Evolutionary conservation across 805 yeast genomes (phyloP), one percentile per base, ranked within the genome.

Genomic region (Kazachstania bromeliacearum): DNA sequence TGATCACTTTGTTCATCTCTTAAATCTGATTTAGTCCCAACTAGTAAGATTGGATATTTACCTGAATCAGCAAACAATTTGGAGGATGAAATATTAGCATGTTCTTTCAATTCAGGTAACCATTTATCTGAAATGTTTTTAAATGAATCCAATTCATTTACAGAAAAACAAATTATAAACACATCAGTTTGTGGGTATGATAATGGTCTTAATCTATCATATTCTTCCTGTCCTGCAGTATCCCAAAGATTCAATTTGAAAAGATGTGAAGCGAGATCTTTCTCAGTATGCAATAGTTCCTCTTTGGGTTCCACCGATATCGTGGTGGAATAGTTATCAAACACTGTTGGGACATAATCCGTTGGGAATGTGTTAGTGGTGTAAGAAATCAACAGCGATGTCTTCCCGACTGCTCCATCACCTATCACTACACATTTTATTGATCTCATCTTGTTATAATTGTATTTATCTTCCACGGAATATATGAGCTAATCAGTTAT

Each of bases 321-420:
- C 29, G 80, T 79, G 13, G 94, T 89, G 2, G 94, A 75, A 58
- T 87, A 87, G 60, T 87, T 85, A 57, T 87, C 96, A 52, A 87
- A 87, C 4, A 87, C 95, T 0, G 96, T 87, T 34, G 96, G 96
- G 40, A 87, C 81, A 59, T 87, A 87, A 52, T 87, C 96, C 48
- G 82, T 84, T 5, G 95, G 95, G 60, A 87, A 87, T 22, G 94
- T 83, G 57, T 85, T 87, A 36, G 95, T 84, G 20, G 95, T 87
- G 63, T 87, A 87, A 17, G 89, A 77, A 44, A 87, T 85, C 43
- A 87, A 71, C 39, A 85, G 67, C 55, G 94, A 85, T 3, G 95
- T 87, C 57, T 85, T 87, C 62, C 96, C 96, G 31, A 87, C 96
- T 37, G 95, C 95, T 62, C 79, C 96, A 55, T 87, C 96, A 46